Evolutionary conservation across 495 filamentous ascomycete genomes (phyloP).

Genomic region (Hyphodiscus hymeniophilus): DNA sequence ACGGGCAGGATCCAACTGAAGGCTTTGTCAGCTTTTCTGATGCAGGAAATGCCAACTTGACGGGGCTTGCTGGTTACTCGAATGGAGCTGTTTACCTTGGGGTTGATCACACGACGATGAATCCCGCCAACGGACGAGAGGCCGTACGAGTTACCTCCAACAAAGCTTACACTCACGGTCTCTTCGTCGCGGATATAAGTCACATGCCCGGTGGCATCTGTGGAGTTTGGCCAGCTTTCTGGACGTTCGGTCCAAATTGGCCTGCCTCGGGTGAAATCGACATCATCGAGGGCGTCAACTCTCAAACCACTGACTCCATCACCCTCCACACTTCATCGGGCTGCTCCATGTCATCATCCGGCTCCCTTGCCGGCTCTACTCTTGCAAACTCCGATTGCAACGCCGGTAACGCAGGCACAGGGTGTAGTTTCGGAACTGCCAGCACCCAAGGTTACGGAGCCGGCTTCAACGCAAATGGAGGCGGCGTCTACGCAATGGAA

Average conservation of each 20-base stretch:
- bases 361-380: conserved; percentile 38
- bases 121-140: conserved; percentile 46
- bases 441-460: conserved; percentile 51
- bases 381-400: conserved; percentile 46
- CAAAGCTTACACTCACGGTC: conserved; percentile 55
- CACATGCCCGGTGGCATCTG: conserved; percentile 72
- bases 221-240: conserved; percentile 55
- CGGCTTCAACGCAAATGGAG: conserved; percentile 63
- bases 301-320: conserved; percentile 53
- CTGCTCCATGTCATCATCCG: conserved; percentile 47
- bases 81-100: conserved; percentile 44
- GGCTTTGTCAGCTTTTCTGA: conserved; percentile 63
- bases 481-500: conserved; percentile 73
- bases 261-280: conserved; percentile 79
- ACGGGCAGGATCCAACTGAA: conserved; percentile 52
- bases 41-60: conserved; percentile 41
- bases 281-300: conserved; percentile 83
- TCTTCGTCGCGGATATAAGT: conserved; percentile 65
- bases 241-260: conserved; percentile 71
- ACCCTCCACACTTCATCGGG: conserved; percentile 65
- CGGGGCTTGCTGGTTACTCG: conserved; percentile 47
- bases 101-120: conserved; percentile 40
- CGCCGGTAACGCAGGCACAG: conserved; percentile 39
- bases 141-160: conserved; percentile 64
- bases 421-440: conserved; percentile 36